Evolutionary conservation across 2,329 filamentous ascomycete species (phyloP).

Genomic region (Lecanicillium sp.): DNA sequence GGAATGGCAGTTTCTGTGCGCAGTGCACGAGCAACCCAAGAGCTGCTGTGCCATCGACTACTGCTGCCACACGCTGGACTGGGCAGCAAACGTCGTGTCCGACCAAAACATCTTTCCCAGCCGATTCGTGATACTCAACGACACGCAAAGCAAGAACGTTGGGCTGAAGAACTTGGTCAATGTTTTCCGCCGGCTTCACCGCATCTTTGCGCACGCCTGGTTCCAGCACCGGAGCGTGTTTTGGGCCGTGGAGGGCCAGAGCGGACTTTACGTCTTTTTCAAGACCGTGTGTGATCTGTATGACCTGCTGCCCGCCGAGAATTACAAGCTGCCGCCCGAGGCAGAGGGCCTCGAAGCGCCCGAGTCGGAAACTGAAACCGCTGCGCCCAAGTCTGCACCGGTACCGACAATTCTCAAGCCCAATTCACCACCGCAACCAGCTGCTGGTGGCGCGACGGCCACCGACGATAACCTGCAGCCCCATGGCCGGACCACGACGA

Average conservation of each 20-base stretch:
- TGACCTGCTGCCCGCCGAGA: conserved; percentile 82
- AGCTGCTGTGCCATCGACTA: conserved; percentile 98
- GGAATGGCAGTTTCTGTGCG: conserved; percentile 98
- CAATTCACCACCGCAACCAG: conserved; percentile 24
- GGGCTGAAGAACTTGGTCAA: conserved; percentile 84
- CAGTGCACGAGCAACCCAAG: conserved; percentile 94
- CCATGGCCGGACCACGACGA: conserved; percentile 61
- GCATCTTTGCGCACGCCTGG: conserved; percentile 98
- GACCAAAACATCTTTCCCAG: conserved; percentile 94
- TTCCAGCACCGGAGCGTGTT: conserved; percentile 95
- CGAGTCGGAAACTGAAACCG: conserved; percentile 35
- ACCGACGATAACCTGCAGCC: conserved; percentile 48
- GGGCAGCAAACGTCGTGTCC: conserved; percentile 91
- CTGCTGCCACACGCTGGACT: conserved; percentile 97
- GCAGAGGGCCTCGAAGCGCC: conserved; percentile 72
- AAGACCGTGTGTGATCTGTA: conserved; percentile 95
- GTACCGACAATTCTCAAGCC: conserved; percentile 32
- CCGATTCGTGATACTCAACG: conserved; percentile 56
- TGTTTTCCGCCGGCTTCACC: conserved; percentile 87
- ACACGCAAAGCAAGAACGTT: conserved; percentile 53
- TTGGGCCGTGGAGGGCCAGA: conserved; percentile 84
- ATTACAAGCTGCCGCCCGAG: conserved; percentile 90
- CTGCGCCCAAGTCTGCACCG: conserved; percentile 20
- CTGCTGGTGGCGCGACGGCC: conserved; percentile 18
- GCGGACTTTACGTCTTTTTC: conserved; percentile 93